phyloP scores from a whole-genome alignment of 768 basidiomycete genomes.

The Punctularia strigosozonata region DNA sequence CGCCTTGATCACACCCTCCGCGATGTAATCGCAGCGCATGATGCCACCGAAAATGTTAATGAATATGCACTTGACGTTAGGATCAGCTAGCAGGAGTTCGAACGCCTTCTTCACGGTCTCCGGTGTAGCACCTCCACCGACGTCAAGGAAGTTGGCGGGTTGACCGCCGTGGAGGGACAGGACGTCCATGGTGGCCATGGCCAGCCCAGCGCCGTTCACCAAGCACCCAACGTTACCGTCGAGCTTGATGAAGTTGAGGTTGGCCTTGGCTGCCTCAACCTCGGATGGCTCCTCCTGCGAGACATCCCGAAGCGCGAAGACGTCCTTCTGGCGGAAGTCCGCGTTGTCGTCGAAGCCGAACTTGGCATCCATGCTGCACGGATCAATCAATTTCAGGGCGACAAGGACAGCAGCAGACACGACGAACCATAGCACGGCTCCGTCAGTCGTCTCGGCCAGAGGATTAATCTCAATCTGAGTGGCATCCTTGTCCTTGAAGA shows the following conservation, averaged over 20 bases:
- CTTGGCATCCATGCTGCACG: slow-evolving; percentile 93
- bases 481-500: slow-evolving; percentile 98
- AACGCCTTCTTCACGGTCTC: slow-evolving; percentile 99
- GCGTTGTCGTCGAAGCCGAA: slow-evolving; percentile 99
- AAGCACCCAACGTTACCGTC: slow-evolving; percentile 96
- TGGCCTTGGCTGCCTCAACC: slow-evolving; percentile 93
- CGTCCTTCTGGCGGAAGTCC: slow-evolving; percentile 89
- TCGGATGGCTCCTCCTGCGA: slow-evolving; percentile 96
- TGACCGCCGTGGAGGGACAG: slow-evolving; percentile 90
- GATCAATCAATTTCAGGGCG: background rate
- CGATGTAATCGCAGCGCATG: slow-evolving; percentile 98
- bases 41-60: slow-evolving; percentile 98
- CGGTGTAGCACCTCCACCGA: slow-evolving; percentile 98
- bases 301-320: slow-evolving; percentile 82
- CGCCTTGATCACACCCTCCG: slow-evolving; percentile 97
- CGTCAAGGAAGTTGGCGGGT: slow-evolving; percentile 97
- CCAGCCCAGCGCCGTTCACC: slow-evolving; percentile 96
- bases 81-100: slow-evolving; percentile 82
- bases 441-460: slow-evolving; percentile 84
- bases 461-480: slow-evolving; percentile 99
- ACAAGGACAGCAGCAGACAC: background rate
- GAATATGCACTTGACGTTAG: slow-evolving; percentile 95
- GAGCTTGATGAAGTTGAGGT: slow-evolving; percentile 97
- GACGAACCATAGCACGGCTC: slow-evolving; percentile 81
- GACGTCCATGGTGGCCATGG: slow-evolving; percentile 99